A percentile compares a stretch with the other conserved stretches of the same genome.
Evolutionary conservation across 2,329 filamentous ascomycete genomes (phyloP).

Genomic region (Ceratocystiopsis sp.): DNA sequence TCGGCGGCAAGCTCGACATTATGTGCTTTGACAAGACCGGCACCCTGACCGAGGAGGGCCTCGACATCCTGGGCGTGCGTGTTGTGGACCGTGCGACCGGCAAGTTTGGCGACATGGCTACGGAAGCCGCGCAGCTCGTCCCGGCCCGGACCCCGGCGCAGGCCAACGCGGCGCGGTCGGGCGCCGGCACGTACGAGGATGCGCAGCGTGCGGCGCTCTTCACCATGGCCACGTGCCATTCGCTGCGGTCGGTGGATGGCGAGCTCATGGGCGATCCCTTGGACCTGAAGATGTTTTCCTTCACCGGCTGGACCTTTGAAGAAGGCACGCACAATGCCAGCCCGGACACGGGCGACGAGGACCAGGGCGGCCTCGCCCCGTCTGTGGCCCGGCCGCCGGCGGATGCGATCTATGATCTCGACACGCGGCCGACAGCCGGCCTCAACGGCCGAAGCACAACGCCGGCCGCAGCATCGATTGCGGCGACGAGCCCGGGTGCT

Average conservation of each 20-base stretch:
- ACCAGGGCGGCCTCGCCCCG: slow-evolving; percentile 54
- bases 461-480: background rate
- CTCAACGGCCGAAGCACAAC: slow-evolving; percentile 11
- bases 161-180: background rate
- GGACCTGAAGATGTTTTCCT: slow-evolving; percentile 97
- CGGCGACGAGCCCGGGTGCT: too few species aligned
- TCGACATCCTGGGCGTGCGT: slow-evolving; percentile 81
- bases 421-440: slow-evolving; percentile 3
- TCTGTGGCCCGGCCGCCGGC: slow-evolving; percentile 72
- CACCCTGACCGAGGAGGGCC: slow-evolving; percentile 89
- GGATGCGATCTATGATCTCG: slow-evolving; percentile 11
- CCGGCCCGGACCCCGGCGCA: slow-evolving; percentile 2
- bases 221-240: slow-evolving; percentile 96
- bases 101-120: slow-evolving; percentile 60
- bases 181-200: slow-evolving; percentile 13
- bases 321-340: slow-evolving; percentile 40
- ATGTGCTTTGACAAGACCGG: slow-evolving; percentile 98
- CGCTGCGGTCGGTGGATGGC: slow-evolving; percentile 67
- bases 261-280: slow-evolving; percentile 87
- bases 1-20: slow-evolving; percentile 86
- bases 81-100: slow-evolving; percentile 48
- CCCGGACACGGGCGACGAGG: slow-evolving; percentile 48
- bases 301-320: slow-evolving; percentile 82
- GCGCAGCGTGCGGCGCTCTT: slow-evolving; percentile 50
- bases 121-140: slow-evolving; percentile 28